These are phyloP conservation scores for Pythium phragmitis DNA, from an alignment of 352 stramenopile genomes.

Conservation along the genomic window DNA sequence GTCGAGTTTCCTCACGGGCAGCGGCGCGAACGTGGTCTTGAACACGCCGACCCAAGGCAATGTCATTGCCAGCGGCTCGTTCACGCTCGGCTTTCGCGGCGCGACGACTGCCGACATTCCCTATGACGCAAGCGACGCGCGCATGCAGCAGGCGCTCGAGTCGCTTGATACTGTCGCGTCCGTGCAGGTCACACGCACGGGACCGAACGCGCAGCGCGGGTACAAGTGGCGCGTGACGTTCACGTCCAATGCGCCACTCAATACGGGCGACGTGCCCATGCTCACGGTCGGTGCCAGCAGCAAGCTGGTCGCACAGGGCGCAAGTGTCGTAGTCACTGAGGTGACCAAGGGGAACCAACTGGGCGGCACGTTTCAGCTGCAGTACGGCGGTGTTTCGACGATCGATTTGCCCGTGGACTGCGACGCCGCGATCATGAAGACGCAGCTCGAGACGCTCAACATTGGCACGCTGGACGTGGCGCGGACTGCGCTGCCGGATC, in stretches of 20 bases:
- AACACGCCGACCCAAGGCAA: conserved; percentile 61
- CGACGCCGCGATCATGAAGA: conserved; percentile 66
- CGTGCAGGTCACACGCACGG: conserved; percentile 55
- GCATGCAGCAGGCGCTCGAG: conserved; percentile 63
- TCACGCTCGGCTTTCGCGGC: conserved; percentile 90
- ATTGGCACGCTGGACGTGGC: conserved; percentile 63
- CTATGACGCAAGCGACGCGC: conserved; percentile 68
- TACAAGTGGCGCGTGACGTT: conserved; percentile 85
- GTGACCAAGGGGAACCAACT: conserved; percentile 62
- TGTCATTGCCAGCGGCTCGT: conserved; percentile 81
- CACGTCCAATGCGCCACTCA: conserved; percentile 45
- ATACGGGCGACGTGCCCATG: conserved; percentile 58
- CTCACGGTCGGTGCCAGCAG: conserved; percentile 47
- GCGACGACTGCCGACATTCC: conserved; percentile 86
- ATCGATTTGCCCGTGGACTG: conserved; percentile 77
- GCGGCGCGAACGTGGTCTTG: conserved; percentile 66
- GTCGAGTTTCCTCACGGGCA: conserved; percentile 69
- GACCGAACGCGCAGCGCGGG: conserved; percentile 52
- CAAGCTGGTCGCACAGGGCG: conserved; percentile 38
- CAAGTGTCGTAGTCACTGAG: conserved; percentile 37
- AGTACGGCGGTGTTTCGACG: conserved; percentile 52
- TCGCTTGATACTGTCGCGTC: conserved; percentile 55
- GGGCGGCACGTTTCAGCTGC: conserved; percentile 60
- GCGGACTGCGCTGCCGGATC: conserved; percentile 58
- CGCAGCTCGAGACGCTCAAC: conserved; percentile 46